phyloP scores from a whole-genome alignment of 2,329 filamentous ascomycete genomes.

The Diaporthe vexans region DNA sequence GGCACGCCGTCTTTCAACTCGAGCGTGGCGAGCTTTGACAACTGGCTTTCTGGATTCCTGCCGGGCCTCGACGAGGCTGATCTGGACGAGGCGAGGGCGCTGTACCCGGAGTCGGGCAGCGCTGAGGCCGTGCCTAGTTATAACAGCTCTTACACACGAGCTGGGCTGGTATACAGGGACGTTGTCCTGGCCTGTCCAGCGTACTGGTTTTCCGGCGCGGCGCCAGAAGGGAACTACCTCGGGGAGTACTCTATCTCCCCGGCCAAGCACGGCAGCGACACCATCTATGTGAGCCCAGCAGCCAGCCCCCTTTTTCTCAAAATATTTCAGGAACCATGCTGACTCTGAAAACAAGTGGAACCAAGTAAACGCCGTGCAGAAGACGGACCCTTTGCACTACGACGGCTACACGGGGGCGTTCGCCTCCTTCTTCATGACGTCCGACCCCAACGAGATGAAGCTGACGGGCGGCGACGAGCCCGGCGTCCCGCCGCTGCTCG shows the following conservation, averaged over 20 bases:
- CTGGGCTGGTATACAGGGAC: conserved; percentile 71
- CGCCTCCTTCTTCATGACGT: conserved; percentile 71
- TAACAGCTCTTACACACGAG: conserved; percentile 64
- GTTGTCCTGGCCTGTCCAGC: conserved; percentile 71
- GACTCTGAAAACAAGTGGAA: conserved; percentile 62
- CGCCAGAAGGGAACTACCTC: conserved; percentile 62
- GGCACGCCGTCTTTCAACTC: conserved; percentile 63
- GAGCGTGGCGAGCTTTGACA: conserved; percentile 62
- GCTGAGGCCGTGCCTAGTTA: conserved; percentile 63
- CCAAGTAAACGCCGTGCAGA: conserved; percentile 64
- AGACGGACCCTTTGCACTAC: conserved; percentile 66
- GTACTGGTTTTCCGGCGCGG: conserved; percentile 66
- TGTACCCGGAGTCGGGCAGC: conserved; percentile 63
- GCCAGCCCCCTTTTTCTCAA: neutral
- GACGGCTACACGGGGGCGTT: conserved; percentile 70
- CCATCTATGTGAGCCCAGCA: conserved; percentile 62
- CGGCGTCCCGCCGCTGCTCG: conserved; percentile 59
- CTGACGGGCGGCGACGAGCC: conserved; percentile 59
- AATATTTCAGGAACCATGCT: neutral
- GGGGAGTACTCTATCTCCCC: conserved; percentile 72
- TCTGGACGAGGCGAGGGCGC: conserved; percentile 53
- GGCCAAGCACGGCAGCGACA: conserved; percentile 71
- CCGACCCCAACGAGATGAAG: conserved; percentile 70
- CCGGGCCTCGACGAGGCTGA: conserved; percentile 59
- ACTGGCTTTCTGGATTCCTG: conserved; percentile 68